A percentile compares a stretch with the other conserved stretches of the same genome.
Conservation (phyloP, 2,329 filamentous ascomycete species). For the Incumbomyces delicatus region DNA sequence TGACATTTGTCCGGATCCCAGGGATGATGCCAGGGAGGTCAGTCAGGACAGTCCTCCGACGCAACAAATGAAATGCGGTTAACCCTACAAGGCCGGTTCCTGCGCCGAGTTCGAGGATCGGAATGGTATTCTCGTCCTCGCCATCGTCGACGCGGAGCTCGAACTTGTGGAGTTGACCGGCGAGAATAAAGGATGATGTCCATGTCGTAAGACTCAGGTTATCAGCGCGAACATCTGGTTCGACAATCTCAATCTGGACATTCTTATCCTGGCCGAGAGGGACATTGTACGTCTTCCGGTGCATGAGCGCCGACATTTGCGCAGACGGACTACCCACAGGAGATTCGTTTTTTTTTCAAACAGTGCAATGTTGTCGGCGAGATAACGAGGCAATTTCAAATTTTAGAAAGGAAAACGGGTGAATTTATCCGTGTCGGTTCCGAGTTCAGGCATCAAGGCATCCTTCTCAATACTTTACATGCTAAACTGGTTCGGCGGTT, state of each 20-base stretch:
- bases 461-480: no score
- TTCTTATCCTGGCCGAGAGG: slow-evolving; percentile 33
- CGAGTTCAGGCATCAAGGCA: no score
- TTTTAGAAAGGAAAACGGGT: no score
- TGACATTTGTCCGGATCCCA: slow-evolving; percentile 65
- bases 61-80: slow-evolving; percentile 65
- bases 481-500: no score
- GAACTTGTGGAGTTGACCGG: slow-evolving; percentile 52
- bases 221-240: slow-evolving; percentile 79
- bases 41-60: slow-evolving; percentile 60
- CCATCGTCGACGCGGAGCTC: slow-evolving; percentile 5
- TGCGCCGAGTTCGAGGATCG: slow-evolving; percentile 69
- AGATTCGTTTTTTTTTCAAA: not conserved
- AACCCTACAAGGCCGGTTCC: slow-evolving; percentile 84
- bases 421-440: no score
- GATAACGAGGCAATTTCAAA: no score
- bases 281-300: slow-evolving; percentile 41
- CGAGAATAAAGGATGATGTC: slow-evolving; percentile 80
- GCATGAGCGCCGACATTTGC: not conserved
- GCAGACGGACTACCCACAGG: not conserved
- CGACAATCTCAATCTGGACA: slow-evolving; percentile 63
- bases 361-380: no score
- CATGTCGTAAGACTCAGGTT: slow-evolving; percentile 87
- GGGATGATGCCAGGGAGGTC: slow-evolving; percentile 75
- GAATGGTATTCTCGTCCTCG: slow-evolving; percentile 15